phyloP scores from a whole-genome alignment of 2,329 filamentous ascomycete genomes.

The Neoascochyta sp. region DNA sequence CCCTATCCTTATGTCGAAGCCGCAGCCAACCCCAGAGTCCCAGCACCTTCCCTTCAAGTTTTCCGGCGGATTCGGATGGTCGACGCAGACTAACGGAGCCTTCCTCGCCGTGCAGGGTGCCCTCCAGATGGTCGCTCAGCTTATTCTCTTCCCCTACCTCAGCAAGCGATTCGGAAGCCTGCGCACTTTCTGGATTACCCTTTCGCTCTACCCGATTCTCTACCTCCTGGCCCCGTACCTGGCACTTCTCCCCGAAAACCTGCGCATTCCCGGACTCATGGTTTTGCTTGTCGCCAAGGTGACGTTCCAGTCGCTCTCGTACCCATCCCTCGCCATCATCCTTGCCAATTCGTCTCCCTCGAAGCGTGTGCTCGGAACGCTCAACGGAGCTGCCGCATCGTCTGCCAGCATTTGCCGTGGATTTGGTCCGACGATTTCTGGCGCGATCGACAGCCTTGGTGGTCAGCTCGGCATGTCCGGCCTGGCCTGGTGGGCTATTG shows the following conservation, averaged over 20 bases:
- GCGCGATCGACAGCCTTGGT: slow-evolving; percentile 77
- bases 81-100: slow-evolving; percentile 78
- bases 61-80: slow-evolving; percentile 76
- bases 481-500: slow-evolving; percentile 89
- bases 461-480: slow-evolving; percentile 78
- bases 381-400: slow-evolving; percentile 90
- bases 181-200: slow-evolving; percentile 74
- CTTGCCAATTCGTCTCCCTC: slow-evolving; percentile 84
- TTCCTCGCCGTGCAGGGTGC: slow-evolving; percentile 85
- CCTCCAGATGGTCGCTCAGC: slow-evolving; percentile 83
- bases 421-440: slow-evolving; percentile 83
- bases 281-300: slow-evolving; percentile 84
- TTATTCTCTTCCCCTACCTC: slow-evolving; percentile 77
- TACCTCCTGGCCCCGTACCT: slow-evolving; percentile 89
- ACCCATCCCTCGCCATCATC: slow-evolving; percentile 85
- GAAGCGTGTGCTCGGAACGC: slow-evolving; percentile 77
- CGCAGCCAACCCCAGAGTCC: slow-evolving; percentile 47
- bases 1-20: slow-evolving; percentile 82
- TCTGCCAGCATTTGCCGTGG: slow-evolving; percentile 85
- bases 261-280: slow-evolving; percentile 74
- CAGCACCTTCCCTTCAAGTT: slow-evolving; percentile 79
- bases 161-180: slow-evolving; percentile 73
- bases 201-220: slow-evolving; percentile 78
- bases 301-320: slow-evolving; percentile 84
- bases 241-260: slow-evolving; percentile 68